Conservation (phyloP, 169 alveolate genomes). For the Eimeria sp. region DNA sequence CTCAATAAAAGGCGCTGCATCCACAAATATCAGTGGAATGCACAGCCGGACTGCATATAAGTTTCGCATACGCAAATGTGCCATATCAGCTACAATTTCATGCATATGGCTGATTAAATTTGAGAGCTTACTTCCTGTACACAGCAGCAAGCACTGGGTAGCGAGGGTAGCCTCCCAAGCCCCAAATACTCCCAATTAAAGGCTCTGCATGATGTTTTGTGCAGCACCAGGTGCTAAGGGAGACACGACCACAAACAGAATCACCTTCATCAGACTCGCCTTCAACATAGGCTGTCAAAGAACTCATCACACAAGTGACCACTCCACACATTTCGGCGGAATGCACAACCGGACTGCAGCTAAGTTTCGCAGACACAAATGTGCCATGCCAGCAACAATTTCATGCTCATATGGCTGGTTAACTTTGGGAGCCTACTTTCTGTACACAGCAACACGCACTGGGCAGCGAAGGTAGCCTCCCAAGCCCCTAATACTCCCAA, state of each 20-base stretch:
- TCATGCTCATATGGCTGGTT: not conserved
- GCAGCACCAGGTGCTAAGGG: not conserved
- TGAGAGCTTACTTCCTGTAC: not conserved
- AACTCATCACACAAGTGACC: not conserved
- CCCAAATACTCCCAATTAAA: not conserved
- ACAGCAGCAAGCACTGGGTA: not conserved
- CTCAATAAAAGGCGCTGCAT: too few relatives aligned
- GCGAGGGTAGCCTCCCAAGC: not conserved
- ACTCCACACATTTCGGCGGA: not conserved
- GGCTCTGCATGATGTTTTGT: not conserved
- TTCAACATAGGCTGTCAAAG: not conserved
- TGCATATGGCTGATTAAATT: too few relatives aligned
- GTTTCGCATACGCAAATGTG: too few relatives aligned
- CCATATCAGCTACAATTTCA: too few relatives aligned
- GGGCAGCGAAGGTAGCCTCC: too few relatives aligned
- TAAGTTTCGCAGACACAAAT: not conserved
- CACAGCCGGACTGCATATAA: too few relatives aligned
- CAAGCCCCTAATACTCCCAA: too few relatives aligned
- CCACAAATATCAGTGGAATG: too few relatives aligned
- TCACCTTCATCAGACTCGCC: too few relatives aligned
- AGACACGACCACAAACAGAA: not conserved
- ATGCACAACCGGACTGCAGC: not conserved
- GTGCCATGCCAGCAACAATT: not conserved
- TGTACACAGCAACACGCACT: too few relatives aligned
- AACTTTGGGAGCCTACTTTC: not conserved